These are phyloP conservation scores for Telfairia occidentalis DNA, from an alignment of 331 rosid genomes.

Conservation along the genomic window DNA sequence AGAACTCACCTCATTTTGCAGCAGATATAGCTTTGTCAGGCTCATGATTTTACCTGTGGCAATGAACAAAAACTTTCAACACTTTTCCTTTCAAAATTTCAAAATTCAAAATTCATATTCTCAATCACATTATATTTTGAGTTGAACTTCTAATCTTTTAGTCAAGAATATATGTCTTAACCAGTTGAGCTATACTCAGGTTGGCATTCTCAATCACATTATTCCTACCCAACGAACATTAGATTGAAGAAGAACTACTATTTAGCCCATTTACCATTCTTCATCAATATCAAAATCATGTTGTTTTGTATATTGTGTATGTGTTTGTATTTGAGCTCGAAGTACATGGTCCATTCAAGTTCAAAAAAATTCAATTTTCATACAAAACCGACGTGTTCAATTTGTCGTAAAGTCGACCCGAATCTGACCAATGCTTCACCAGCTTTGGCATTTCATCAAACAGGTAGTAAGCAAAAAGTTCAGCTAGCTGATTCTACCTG, in stretches of 20 bases:
- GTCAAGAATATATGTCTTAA: no score
- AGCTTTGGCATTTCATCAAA: not conserved
- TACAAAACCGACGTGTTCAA: not conserved
- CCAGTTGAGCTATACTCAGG: no score
- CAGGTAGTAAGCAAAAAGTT: not conserved
- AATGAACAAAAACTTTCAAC: not conserved
- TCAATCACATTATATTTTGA: constrained; percentile 1
- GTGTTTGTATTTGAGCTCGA: constrained; percentile 5
- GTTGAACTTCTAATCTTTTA: no score
- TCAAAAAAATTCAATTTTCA: not conserved
- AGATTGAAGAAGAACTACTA: not conserved
- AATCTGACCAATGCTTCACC: not conserved
- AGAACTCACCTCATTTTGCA: constrained; percentile 2
- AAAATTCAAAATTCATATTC: not conserved
- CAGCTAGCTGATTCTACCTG: not conserved
- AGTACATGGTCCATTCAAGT: not conserved
- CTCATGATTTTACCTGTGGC: not conserved
- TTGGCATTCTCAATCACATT: not conserved
- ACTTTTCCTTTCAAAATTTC: not conserved
- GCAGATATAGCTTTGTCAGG: not conserved
- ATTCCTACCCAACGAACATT: not conserved
- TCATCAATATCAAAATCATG: not conserved
- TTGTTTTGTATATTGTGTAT: not conserved
- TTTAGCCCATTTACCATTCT: not conserved
- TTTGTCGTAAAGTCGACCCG: not conserved